Evolutionary conservation across 176 grass and related monocot genomes (phyloP).

Genomic region (Carex myosuroides): DNA sequence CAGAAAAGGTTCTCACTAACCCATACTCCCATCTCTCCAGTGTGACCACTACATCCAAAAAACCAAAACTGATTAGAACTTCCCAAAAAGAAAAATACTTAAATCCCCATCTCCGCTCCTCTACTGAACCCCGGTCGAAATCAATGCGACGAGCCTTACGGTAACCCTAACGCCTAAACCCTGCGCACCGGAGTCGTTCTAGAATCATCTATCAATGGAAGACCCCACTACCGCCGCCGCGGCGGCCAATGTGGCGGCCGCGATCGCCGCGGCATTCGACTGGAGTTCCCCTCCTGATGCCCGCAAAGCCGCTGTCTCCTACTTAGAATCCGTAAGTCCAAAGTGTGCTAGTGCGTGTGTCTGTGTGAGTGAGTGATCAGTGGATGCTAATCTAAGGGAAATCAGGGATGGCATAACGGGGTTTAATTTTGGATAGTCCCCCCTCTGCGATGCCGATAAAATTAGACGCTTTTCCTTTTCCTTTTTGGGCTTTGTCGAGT

Average conservation of each 20-base stretch:
- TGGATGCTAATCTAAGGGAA: background rate
- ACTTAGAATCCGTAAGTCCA: conserved; percentile 71
- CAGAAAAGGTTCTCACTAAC: background rate
- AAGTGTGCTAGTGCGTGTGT: background rate
- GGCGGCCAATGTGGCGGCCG: conserved; percentile 37
- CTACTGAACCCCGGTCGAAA: conserved; percentile 27
- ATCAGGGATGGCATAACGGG: background rate
- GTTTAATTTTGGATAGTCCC: background rate
- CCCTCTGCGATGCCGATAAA: background rate
- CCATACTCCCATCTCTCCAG: background rate
- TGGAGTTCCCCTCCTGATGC: conserved; percentile 71
- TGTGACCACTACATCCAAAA: background rate
- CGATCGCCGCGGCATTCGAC: conserved; percentile 82
- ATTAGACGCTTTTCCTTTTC: background rate
- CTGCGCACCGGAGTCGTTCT: conserved; percentile 24
- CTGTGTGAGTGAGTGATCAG: background rate
- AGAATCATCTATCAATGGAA: conserved; percentile 41
- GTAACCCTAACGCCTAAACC: conserved; percentile 25
- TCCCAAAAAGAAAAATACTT: background rate
- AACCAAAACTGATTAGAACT: background rate
- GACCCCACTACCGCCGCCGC: conserved; percentile 30
- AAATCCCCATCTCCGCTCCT: background rate
- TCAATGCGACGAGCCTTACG: conserved; percentile 12
- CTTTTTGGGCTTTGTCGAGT: background rate
- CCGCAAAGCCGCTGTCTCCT: conserved; percentile 65